These are phyloP conservation scores for Kandelia obovata DNA, from an alignment of 345 rosid species.

Conservation along the genomic window DNA sequence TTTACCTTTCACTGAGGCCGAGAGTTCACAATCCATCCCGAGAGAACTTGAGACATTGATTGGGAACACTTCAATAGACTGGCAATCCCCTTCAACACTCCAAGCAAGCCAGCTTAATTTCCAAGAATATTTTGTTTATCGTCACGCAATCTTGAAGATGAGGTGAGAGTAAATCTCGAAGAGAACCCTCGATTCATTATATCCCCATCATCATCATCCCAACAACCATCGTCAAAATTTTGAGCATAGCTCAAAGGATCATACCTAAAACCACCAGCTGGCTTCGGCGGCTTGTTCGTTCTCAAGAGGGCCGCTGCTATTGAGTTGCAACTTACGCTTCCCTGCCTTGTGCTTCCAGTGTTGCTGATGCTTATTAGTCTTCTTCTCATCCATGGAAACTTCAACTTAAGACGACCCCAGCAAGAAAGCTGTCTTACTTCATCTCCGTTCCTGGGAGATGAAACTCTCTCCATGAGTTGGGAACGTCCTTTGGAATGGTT, in stretches of 20 bases:
- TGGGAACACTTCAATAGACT: neutral
- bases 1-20: too few relatives aligned
- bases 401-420: slow-evolving; percentile 43
- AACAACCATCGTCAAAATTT: slow-evolving; percentile 40
- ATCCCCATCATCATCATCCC: slow-evolving; percentile 29
- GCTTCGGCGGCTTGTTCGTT: slow-evolving; percentile 12
- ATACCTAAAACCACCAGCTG: slow-evolving; percentile 38
- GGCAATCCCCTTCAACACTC: neutral
- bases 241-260: slow-evolving; percentile 47
- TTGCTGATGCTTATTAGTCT: neutral
- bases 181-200: slow-evolving; percentile 35
- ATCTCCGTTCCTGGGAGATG: slow-evolving; percentile 19
- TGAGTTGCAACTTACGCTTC: slow-evolving; percentile 11
- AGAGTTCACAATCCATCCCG: neutral
- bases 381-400: slow-evolving; percentile 33
- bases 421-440: slow-evolving; percentile 33
- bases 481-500: neutral
- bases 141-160: slow-evolving; percentile 22
- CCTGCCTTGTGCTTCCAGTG: neutral
- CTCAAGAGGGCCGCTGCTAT: slow-evolving; percentile 19
- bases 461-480: slow-evolving; percentile 24
- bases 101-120: neutral
- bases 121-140: slow-evolving; percentile 8
- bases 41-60: neutral
- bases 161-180: slow-evolving; percentile 36